Evolutionary conservation across 2,329 filamentous ascomycete genomes (phyloP).

Genomic region (Epichloe sibirici): DNA sequence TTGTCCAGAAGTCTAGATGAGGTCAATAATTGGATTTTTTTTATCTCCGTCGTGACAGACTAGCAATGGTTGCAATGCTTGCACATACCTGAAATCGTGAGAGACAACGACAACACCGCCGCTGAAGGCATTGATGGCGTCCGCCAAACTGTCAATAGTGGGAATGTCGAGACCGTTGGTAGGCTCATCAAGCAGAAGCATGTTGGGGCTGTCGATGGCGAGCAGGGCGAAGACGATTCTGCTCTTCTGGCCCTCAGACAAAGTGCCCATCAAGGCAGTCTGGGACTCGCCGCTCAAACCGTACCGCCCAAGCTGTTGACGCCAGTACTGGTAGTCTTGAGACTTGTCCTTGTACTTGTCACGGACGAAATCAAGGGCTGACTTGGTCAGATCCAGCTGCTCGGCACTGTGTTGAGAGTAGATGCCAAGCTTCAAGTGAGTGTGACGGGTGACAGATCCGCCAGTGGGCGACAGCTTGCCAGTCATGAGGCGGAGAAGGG

Average conservation of each 20-base stretch:
- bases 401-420: slow-evolving; percentile 98
- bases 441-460: slow-evolving; percentile 80
- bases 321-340: slow-evolving; percentile 99
- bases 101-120: slow-evolving; percentile 96
- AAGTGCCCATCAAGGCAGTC: slow-evolving; percentile 93
- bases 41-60: not conserved
- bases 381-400: slow-evolving; percentile 97
- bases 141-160: slow-evolving; percentile 92
- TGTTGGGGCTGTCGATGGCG: slow-evolving; percentile 92
- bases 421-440: slow-evolving; percentile 93
- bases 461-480: slow-evolving; percentile 78
- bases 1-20: slow-evolving; percentile 76
- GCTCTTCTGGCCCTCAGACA: slow-evolving; percentile 95
- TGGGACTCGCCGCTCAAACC: slow-evolving; percentile 87
- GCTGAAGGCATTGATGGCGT: slow-evolving; percentile 92
- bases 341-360: slow-evolving; percentile 84
- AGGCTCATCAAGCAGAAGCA: slow-evolving; percentile 94
- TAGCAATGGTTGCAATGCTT: not conserved
- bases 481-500: slow-evolving; percentile 89
- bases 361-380: slow-evolving; percentile 89
- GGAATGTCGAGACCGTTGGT: slow-evolving; percentile 99
- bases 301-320: slow-evolving; percentile 91
- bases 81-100: slow-evolving; percentile 89
- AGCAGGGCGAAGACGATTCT: slow-evolving; percentile 96
- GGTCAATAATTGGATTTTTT: slow-evolving; percentile 8